These are phyloP conservation scores for Plantago lanceolata DNA, from an alignment of 305 asterid genomes.

Conservation along the genomic window DNA sequence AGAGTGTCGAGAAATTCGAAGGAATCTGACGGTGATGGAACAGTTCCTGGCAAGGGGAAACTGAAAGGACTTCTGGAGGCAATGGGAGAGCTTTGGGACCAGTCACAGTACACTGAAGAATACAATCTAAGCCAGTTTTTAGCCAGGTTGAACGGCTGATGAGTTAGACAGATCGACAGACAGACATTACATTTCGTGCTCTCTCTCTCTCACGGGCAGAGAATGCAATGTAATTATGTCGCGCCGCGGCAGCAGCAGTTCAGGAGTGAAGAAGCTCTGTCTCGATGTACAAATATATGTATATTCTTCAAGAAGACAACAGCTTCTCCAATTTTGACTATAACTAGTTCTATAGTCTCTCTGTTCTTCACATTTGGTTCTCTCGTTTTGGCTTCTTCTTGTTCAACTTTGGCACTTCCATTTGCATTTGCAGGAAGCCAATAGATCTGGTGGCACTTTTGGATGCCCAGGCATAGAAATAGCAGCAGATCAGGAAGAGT, in stretches of 20 bases:
- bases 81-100: slow-evolving; percentile 99
- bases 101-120: slow-evolving; percentile 94
- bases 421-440: slow-evolving; percentile 8
- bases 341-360: not conserved
- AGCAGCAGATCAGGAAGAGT: not conserved
- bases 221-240: slow-evolving; percentile 13
- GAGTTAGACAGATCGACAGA: not conserved
- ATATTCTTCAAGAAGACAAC: slow-evolving; percentile 5
- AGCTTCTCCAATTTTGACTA: slow-evolving; percentile 6
- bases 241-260: too few species aligned
- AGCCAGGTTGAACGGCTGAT: slow-evolving; percentile 74
- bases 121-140: slow-evolving; percentile 79
- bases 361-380: not conserved
- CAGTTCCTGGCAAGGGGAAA: slow-evolving; percentile 60
- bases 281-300: slow-evolving; percentile 5
- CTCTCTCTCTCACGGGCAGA: slow-evolving; percentile 22
- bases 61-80: slow-evolving; percentile 88
- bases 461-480: slow-evolving; percentile 10
- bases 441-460: slow-evolving; percentile 10
- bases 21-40: slow-evolving; percentile 48
- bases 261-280: not conserved
- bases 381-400: not conserved
- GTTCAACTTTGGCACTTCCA: slow-evolving; percentile 9
- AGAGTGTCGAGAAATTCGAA: slow-evolving; percentile 35
- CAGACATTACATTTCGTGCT: slow-evolving; percentile 15